Base-by-base conservation (phyloP, 768 basidiomycete genomes). In the Vishniacozyma victoriae region DNA sequence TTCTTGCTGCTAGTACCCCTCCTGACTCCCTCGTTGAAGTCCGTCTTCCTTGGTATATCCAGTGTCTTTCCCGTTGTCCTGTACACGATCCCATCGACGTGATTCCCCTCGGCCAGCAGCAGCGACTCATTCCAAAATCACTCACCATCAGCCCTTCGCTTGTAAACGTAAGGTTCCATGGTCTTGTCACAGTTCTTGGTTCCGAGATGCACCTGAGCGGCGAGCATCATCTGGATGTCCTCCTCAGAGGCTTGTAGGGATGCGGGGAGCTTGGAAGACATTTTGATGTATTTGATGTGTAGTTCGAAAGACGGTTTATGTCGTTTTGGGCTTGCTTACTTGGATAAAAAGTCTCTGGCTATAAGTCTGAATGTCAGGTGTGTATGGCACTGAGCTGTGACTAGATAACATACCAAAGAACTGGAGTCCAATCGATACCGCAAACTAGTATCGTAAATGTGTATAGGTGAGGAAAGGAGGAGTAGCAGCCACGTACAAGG, bases 141-240 rank as follows among this genome's bases (percentile, higher is more conserved):
- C 86, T 74, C 65, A 92, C 95, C 95, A 75, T 99, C 95, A 55
- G 83, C 73, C 70, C 95, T 82, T 73, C 93, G 79, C 79, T 92
- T 97, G 85, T 84, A 97, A 76, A 99, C 88, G 75, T 99, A 99
- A 46, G 87, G 79, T 69, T 86, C 82, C 95, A 99, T 99, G 75
- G 91, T 86, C 82, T 91, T 95, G 74, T 97, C 93, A 78, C 91
- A 93, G 77, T 96, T 95, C 86, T 97, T 97, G 60, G 85, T 89
- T 72, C 92, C 93, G 57, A 97, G 85, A 73, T 96, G 93, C 74
- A 83, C 85, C 78, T 96, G 88, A 18, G 95, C 95, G 69, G 91
- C 84, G 54, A 97, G 80, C 69, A 97, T 80, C 62, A 89, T 82
- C 75, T 87, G 87, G 64, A 96, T 92, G 75, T 97, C 93, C 78